Evolutionary conservation across 2,329 filamentous ascomycete genomes (phyloP).

Genomic region (Penicillium sp.): DNA sequence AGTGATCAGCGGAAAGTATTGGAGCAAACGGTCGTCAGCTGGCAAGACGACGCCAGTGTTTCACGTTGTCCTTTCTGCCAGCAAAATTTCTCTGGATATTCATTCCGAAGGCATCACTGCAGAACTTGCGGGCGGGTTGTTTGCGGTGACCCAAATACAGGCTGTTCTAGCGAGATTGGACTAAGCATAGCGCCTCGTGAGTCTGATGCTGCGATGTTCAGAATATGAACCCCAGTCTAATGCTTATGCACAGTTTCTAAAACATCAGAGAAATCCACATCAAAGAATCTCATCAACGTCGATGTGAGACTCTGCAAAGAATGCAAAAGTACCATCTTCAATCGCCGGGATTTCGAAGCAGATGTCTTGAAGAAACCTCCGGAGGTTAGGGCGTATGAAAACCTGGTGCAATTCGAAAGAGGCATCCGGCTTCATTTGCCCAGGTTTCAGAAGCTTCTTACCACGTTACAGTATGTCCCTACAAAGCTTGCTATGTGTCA

Average conservation of each 20-base stretch:
- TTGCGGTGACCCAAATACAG: slow-evolving; percentile 82
- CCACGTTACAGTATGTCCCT: slow-evolving; percentile 63
- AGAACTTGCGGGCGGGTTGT: slow-evolving; percentile 91
- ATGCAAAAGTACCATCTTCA: slow-evolving; percentile 72
- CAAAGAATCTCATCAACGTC: slow-evolving; percentile 62
- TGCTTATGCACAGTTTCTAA: slow-evolving; percentile 37
- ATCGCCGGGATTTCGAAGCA: slow-evolving; percentile 73
- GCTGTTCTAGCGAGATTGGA: slow-evolving; percentile 80
- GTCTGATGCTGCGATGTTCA: slow-evolving; percentile 26
- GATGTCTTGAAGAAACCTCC: slow-evolving; percentile 68
- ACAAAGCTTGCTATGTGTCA: background rate
- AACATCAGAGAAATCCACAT: slow-evolving; percentile 46
- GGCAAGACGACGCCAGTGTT: slow-evolving; percentile 88
- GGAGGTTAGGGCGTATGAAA: slow-evolving; percentile 79
- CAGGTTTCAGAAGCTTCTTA: slow-evolving; percentile 76
- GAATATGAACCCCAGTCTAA: slow-evolving; percentile 9
- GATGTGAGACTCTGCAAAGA: slow-evolving; percentile 92
- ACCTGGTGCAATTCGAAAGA: slow-evolving; percentile 81
- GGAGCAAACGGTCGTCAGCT: slow-evolving; percentile 90
- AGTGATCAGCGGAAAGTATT: slow-evolving; percentile 76
- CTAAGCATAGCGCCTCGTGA: slow-evolving; percentile 71
- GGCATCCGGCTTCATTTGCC: slow-evolving; percentile 82
- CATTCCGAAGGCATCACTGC: slow-evolving; percentile 91
- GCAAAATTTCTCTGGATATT: slow-evolving; percentile 92
- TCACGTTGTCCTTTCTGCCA: slow-evolving; percentile 88